Evolutionary conservation across 768 basidiomycete species (phyloP).

Genomic region (Brasilioporus rufonigricans): DNA sequence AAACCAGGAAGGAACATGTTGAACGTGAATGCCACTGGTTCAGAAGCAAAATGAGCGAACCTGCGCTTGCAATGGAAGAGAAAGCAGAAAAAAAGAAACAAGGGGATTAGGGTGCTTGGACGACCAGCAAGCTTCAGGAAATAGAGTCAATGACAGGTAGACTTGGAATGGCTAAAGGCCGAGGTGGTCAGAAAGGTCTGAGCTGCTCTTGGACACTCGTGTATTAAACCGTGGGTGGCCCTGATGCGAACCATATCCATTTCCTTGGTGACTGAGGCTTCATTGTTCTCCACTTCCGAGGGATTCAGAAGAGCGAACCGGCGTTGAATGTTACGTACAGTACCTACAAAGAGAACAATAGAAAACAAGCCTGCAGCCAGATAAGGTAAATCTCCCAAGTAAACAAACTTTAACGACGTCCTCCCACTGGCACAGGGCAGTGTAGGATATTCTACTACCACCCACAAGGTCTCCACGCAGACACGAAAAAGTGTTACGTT

Average conservation of each 20-base stretch:
- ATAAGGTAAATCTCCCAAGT: constrained; percentile 16
- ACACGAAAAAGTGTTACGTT: not conserved
- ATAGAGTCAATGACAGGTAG: not conserved
- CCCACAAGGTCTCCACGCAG: constrained; percentile 9
- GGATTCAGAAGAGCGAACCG: not conserved
- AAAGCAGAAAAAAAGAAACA: not conserved
- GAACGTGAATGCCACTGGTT: not conserved
- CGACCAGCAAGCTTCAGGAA: constrained; percentile 26
- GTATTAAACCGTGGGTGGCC: constrained; percentile 1
- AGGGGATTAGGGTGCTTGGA: constrained; percentile 13
- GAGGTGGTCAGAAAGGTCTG: not conserved
- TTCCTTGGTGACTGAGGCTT: constrained; percentile 23
- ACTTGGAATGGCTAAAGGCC: not conserved
- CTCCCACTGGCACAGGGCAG: no score
- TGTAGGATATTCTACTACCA: no score
- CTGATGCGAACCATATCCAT: constrained; percentile 3
- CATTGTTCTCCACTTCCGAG: constrained; percentile 25
- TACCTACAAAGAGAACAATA: constrained; percentile 21
- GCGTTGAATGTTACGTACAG: constrained; percentile 6
- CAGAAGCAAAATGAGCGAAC: constrained; percentile 11
- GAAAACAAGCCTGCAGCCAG: constrained; percentile 13
- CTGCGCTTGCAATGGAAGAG: constrained; percentile 18
- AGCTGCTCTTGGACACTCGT: not conserved
- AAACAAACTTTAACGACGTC: not conserved
- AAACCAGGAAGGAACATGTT: constrained; percentile 28